Percentiles rank a stretch among this genome's conserved stretches.
Evolutionary conservation across 1,284 basidiomycete genomes (phyloP).

Genomic region (Boletus smithii): DNA sequence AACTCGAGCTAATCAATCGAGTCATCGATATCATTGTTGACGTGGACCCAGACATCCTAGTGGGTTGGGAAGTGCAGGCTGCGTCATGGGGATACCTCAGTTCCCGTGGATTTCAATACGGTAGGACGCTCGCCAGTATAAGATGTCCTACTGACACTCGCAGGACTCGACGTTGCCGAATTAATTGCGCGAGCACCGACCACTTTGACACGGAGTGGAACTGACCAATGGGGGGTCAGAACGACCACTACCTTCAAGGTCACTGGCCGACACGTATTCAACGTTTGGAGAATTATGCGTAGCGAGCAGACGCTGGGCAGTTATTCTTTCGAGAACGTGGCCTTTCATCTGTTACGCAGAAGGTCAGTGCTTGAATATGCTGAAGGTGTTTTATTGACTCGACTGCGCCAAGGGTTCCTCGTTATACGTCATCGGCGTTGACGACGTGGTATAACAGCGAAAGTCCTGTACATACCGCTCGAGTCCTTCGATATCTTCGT

Average conservation of each 20-base stretch:
- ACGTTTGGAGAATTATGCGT: conserved; percentile 91
- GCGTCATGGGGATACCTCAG: conserved; percentile 89
- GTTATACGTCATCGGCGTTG: conserved; percentile 66
- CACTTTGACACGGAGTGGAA: conserved; percentile 36
- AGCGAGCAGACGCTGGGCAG: conserved; percentile 76
- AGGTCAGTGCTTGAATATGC: conserved; percentile 44
- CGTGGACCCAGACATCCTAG: conserved; percentile 88
- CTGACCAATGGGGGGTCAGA: conserved; percentile 71
- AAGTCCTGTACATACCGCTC: conserved; percentile 51
- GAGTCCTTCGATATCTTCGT: conserved; percentile 62
- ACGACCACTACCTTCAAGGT: conserved; percentile 85
- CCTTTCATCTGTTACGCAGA: conserved; percentile 71
- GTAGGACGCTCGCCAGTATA: conserved; percentile 36
- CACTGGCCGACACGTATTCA: conserved; percentile 86
- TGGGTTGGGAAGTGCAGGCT: conserved; percentile 90
- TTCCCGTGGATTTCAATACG: conserved; percentile 62
- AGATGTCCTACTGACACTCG: conserved; percentile 1
- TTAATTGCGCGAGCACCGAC: conserved; percentile 67
- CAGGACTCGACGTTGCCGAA: conserved; percentile 67
- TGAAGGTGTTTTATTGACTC: conserved; percentile 1
- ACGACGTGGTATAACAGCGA: conserved; percentile 71
- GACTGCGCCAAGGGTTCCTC: conserved; percentile 59
- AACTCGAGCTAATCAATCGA: conserved; percentile 82
- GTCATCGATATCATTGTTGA: conserved; percentile 74
- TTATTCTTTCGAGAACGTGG: conserved; percentile 91